Percentiles rank a stretch among this genome's conserved stretches.
These are phyloP conservation scores for Leptosphaerulina australis DNA, from an alignment of 2,329 filamentous ascomycete genomes.

Conservation along the genomic window DNA sequence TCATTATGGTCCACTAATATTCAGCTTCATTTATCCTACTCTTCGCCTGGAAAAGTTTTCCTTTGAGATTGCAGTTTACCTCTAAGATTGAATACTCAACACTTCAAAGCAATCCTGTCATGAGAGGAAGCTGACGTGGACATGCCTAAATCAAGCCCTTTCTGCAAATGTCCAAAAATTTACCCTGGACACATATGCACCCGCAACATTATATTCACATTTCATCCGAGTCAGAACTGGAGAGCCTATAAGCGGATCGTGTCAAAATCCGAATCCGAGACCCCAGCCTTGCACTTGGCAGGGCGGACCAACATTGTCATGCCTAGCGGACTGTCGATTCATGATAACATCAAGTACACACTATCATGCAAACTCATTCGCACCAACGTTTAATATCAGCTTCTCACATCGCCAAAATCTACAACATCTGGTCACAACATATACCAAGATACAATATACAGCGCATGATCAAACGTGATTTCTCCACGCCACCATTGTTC, in stretches of 20 bases:
- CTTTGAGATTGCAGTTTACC: background rate
- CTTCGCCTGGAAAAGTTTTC: background rate
- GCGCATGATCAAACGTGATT: background rate
- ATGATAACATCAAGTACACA: background rate
- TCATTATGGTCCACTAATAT: too few relatives aligned
- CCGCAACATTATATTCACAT: background rate
- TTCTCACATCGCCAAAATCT: background rate
- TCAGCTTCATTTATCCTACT: background rate
- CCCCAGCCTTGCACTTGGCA: background rate
- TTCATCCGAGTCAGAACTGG: conserved; percentile 7
- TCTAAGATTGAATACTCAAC: background rate
- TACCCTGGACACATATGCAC: background rate
- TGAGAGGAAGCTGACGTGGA: background rate
- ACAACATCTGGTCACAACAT: background rate
- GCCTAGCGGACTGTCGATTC: background rate
- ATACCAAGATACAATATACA: background rate
- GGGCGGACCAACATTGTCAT: background rate
- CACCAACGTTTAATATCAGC: background rate
- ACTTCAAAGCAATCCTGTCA: background rate
- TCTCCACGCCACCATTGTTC: conserved; percentile 6
- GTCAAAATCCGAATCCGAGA: background rate
- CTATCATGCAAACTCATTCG: background rate
- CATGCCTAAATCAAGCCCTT: background rate
- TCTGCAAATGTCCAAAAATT: background rate
- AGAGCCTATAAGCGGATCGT: background rate